Conservation (phyloP, 2,329 filamentous ascomycete species). For the Penicillium nordicum region DNA sequence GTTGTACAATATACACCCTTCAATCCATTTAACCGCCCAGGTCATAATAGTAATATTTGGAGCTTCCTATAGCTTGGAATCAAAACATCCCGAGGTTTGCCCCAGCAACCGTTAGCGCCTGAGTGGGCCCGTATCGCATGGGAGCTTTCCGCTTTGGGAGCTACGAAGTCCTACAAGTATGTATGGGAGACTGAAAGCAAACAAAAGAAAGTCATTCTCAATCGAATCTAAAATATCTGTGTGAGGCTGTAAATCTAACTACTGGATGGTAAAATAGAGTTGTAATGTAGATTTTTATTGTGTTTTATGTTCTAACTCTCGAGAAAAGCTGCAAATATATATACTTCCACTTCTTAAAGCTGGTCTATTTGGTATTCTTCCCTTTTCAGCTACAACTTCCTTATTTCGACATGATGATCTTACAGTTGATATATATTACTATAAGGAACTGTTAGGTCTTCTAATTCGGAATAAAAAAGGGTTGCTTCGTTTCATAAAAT, state of each 20-base stretch:
- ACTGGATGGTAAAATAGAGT: not conserved
- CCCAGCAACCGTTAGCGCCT: slow-evolving; percentile 6
- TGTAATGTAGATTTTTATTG: not conserved
- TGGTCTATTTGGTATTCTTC: too few species aligned
- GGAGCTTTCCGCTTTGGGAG: slow-evolving; percentile 7
- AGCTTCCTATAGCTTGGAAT: not conserved
- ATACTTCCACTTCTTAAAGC: not conserved
- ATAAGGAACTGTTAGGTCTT: not conserved
- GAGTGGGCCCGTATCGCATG: slow-evolving; percentile 10
- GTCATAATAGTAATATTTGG: not conserved
- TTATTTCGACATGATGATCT: too few species aligned
- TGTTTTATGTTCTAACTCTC: not conserved
- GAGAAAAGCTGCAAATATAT: not conserved
- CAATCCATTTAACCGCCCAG: not conserved
- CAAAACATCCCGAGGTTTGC: slow-evolving; percentile 1
- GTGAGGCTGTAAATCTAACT: not conserved
- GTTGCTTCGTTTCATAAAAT: not conserved
- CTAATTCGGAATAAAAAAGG: not conserved
- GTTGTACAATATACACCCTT: not conserved
- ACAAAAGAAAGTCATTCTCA: not conserved
- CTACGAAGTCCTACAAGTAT: not conserved
- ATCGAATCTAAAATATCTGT: not conserved
- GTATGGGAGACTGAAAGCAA: not conserved
- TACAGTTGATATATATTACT: not conserved
- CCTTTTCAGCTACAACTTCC: too few species aligned